Base-by-base conservation (phyloP, 2,329 filamentous ascomycete genomes). In the Gaeumannomyces sp. region DNA sequence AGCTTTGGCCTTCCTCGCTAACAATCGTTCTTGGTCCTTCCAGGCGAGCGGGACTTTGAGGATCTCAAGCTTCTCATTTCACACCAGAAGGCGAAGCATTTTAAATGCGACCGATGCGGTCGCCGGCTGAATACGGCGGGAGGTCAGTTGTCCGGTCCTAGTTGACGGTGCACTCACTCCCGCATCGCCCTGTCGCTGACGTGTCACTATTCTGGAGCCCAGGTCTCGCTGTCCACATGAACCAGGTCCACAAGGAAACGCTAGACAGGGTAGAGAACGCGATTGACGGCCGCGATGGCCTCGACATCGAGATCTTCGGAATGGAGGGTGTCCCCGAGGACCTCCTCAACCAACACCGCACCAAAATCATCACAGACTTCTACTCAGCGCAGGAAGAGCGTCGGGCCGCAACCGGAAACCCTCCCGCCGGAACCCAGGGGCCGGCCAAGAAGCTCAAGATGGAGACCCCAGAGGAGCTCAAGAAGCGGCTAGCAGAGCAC, bases 71-170 rank as follows among this genome's bases (percentile, higher is more conserved):
- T 98, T 71, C 87, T 99, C 69, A 96, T 97, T 71, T 93, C 91
- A 65, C 95, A 99, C 77, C 95, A 98, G 74, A 98, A 97, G 76
- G 93, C 94, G n/a, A 98, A 98, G 79, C 95, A 99, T 77, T 98
- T 97, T 83, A 97, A 97, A 78, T 99, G 95, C 79, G 92, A 97
- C 71, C 83, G 89, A 79, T 99, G 95, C 76, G 89, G 89, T 64
- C 87, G 95, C 69, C 85, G 93, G 70, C 79, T 99, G 65, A 97
- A 97, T 75, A 99, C 95, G 1, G 93, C 93, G 58, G 95, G 95
- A 84, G 95, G 93, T 96, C 77, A 73, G 85, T 66, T 31, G 45
- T 8, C 45, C 45, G n/a, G 45, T 53, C n/a, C 61, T 50, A 22
- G 33, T n/a, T 33, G n/a, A 31, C 56, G 2, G 28, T 8, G 31